A percentile compares a stretch with the other conserved stretches of the same genome.
These are phyloP conservation scores for Corylus heterophylla DNA, from an alignment of 306 rosid species.

Conservation along the genomic window DNA sequence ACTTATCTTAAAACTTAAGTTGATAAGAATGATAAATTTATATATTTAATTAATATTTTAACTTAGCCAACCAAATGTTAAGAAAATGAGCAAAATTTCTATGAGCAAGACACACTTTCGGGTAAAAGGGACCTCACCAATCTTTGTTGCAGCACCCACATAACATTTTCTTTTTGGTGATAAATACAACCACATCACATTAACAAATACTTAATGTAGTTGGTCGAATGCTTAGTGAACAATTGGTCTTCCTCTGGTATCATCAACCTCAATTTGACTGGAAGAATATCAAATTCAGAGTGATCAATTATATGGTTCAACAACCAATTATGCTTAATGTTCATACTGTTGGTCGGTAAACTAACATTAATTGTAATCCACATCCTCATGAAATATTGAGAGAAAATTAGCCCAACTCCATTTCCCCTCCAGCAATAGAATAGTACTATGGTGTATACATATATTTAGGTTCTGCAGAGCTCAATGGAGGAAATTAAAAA, in stretches of 20 bases:
- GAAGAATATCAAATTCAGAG: background rate
- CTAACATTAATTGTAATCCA: slow-evolving; percentile 28
- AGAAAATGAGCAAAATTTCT: background rate
- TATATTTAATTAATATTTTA: background rate
- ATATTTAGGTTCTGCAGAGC: background rate
- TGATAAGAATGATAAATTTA: too few species aligned
- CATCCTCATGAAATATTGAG: slow-evolving; percentile 10
- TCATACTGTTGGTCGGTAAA: slow-evolving; percentile 46
- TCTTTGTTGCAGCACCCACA: background rate
- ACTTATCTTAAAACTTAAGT: too few species aligned
- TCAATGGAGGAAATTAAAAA: background rate
- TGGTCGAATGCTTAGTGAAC: too few species aligned
- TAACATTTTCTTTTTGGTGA: background rate
- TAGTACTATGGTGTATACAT: background rate
- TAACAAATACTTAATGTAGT: background rate
- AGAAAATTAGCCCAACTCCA: background rate
- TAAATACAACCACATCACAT: background rate
- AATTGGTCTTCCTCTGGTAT: too few species aligned
- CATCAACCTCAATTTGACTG: too few species aligned
- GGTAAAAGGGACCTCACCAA: background rate
- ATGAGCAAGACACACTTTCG: background rate
- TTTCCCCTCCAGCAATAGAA: background rate
- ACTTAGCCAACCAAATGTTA: background rate
- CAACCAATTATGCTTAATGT: slow-evolving; percentile 38
- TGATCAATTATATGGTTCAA: slow-evolving; percentile 27